phyloP scores from a whole-genome alignment of 805 yeast species.

The Cyberlindnera japonica region DNA sequence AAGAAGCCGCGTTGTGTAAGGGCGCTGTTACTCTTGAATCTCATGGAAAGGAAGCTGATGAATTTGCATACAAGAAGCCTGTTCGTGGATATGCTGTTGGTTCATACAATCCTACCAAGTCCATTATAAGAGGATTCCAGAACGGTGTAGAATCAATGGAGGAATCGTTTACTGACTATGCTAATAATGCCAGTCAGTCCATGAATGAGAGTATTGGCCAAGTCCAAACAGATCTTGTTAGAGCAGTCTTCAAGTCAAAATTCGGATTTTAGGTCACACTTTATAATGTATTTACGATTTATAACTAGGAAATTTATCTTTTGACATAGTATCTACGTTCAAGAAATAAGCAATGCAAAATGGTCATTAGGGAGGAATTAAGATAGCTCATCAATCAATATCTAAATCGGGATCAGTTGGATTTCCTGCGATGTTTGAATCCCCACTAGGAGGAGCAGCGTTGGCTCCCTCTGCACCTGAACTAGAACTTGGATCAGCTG shows the following conservation, averaged over 20 bases:
- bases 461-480: not conserved
- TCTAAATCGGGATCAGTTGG: not conserved
- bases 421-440: not conserved
- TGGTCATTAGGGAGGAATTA: not conserved
- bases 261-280: conserved; percentile 41
- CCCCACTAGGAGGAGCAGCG: not conserved
- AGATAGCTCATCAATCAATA: not conserved
- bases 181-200: conserved; percentile 49
- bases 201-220: conserved; percentile 49
- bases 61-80: conserved; percentile 45
- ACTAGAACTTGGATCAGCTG: too few relatives aligned
- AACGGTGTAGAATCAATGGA: conserved; percentile 51
- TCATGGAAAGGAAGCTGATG: conserved; percentile 21
- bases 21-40: conserved; percentile 31
- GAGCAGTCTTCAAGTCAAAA: conserved; percentile 49
- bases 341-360: too few relatives aligned
- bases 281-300: too few relatives aligned
- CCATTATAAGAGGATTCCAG: conserved; percentile 42
- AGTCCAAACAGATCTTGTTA: conserved; percentile 47
- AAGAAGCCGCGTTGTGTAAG: conserved; percentile 55
- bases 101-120: conserved; percentile 39
- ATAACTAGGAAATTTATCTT: too few relatives aligned
- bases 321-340: too few relatives aligned
- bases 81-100: conserved; percentile 35
- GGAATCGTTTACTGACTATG: conserved; percentile 54